Evolutionary conservation across 1,139 yeast genomes (phyloP).

Genomic region (Candida tropicalis): DNA sequence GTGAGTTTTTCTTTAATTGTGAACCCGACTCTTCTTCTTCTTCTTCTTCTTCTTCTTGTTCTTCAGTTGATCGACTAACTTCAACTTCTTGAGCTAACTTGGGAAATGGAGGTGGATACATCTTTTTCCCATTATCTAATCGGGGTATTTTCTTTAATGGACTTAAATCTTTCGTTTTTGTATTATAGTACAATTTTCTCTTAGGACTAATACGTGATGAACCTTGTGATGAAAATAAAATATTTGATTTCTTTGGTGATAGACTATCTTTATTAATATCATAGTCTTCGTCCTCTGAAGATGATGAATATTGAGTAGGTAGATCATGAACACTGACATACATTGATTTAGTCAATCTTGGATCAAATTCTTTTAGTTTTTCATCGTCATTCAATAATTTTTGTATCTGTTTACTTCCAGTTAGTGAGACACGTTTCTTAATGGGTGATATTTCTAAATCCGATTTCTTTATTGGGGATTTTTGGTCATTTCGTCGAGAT

Average conservation of each 20-base stretch:
- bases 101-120: neutral
- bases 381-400: neutral
- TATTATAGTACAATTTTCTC: slow-evolving; percentile 1
- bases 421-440: slow-evolving; percentile 8
- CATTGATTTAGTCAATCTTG: slow-evolving; percentile 12
- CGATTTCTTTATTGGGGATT: too few relatives aligned
- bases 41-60: too few relatives aligned
- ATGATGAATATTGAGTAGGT: slow-evolving; percentile 22
- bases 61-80: slow-evolving; percentile 2
- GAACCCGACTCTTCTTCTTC: neutral
- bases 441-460: slow-evolving; percentile 11
- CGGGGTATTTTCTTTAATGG: slow-evolving; percentile 8
- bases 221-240: slow-evolving; percentile 7
- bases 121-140: neutral
- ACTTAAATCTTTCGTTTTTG: slow-evolving; percentile 5
- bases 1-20: neutral
- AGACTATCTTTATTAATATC: neutral
- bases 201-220: slow-evolving; percentile 12
- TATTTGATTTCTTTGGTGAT: slow-evolving; percentile 1
- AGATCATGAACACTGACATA: slow-evolving; percentile 14
- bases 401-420: neutral
- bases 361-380: neutral
- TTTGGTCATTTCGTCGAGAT: neutral
- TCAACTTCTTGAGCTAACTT: neutral
- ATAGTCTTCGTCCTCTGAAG: slow-evolving; percentile 13